A percentile compares a stretch with the other conserved stretches of the same genome.
phyloP scores from a whole-genome alignment of 371 early-diverging fungal genomes.

The Lichtheimia corymbifera region DNA sequence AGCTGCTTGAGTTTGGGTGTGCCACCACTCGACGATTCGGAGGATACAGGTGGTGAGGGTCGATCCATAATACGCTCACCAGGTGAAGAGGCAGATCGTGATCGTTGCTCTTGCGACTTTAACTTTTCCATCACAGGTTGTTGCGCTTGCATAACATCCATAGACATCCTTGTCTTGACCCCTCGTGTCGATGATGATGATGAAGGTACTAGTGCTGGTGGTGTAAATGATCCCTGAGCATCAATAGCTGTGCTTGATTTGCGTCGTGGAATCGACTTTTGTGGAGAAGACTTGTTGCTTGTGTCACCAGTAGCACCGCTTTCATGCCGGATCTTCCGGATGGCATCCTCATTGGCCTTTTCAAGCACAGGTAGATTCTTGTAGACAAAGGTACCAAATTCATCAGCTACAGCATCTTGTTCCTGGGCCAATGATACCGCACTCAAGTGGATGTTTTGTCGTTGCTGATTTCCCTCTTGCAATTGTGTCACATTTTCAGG shows the following conservation, averaged over 20 bases:
- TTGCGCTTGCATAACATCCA: background rate
- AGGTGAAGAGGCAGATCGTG: slow-evolving; percentile 20
- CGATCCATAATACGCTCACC: slow-evolving; percentile 13
- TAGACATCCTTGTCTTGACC: background rate
- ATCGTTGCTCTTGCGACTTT: slow-evolving; percentile 4
- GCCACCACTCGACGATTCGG: background rate
- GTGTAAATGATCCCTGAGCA: background rate
- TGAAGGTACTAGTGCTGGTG: slow-evolving; percentile 5
- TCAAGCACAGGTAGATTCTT: slow-evolving; percentile 88
- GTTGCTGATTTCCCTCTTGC: background rate
- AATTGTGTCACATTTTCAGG: slow-evolving; percentile 21
- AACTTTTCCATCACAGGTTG: background rate
- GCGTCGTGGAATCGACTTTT: background rate
- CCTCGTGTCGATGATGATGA: slow-evolving; percentile 14
- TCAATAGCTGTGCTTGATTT: slow-evolving; percentile 2
- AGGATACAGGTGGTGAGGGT: slow-evolving; percentile 1
- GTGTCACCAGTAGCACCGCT: slow-evolving; percentile 21
- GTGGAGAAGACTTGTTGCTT: slow-evolving; percentile 10
- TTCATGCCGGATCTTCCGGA: slow-evolving; percentile 67
- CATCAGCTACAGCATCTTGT: slow-evolving; percentile 39
- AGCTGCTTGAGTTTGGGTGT: slow-evolving; percentile 23
- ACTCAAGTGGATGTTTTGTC: background rate
- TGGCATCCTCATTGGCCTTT: slow-evolving; percentile 84
- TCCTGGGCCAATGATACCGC: background rate
- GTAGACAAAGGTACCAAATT: slow-evolving; percentile 92